Percentiles rank a stretch among this genome's conserved stretches.
These are phyloP conservation scores for Neostapfia colusana DNA, from an alignment of 176 grass and related monocot species.

Conservation along the genomic window DNA sequence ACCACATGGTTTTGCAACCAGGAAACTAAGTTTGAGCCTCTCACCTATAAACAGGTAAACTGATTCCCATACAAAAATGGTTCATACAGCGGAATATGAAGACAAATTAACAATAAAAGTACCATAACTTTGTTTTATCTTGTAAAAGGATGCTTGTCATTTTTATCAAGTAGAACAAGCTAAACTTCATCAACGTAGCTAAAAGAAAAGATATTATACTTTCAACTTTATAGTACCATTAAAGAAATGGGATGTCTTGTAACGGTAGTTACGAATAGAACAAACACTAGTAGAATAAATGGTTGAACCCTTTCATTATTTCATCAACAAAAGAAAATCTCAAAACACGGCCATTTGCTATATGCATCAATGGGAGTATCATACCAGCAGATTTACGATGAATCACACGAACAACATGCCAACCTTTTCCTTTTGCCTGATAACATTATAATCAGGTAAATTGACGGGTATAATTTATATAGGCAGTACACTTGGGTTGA, in stretches of 20 bases:
- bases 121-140: background rate
- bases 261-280: background rate
- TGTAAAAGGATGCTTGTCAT: background rate
- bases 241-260: background rate
- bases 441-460: constrained; percentile 30
- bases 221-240: background rate
- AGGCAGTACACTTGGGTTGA: background rate
- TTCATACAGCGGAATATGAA: too few relatives aligned
- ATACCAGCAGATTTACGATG: constrained; percentile 33
- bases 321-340: background rate
- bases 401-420: constrained; percentile 39
- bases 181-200: background rate
- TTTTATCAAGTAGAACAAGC: background rate
- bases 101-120: too few relatives aligned
- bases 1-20: too few relatives aligned
- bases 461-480: background rate
- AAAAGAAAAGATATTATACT: background rate
- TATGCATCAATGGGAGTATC: background rate
- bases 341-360: background rate
- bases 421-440: constrained; percentile 33
- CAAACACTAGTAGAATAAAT: background rate
- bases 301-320: background rate
- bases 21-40: too few relatives aligned
- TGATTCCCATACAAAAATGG: too few relatives aligned
- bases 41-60: too few relatives aligned